Evolutionary conservation across 306 rosid genomes (phyloP), one percentile per base, ranked within the genome.

Genomic region (Malus orientalis): DNA sequence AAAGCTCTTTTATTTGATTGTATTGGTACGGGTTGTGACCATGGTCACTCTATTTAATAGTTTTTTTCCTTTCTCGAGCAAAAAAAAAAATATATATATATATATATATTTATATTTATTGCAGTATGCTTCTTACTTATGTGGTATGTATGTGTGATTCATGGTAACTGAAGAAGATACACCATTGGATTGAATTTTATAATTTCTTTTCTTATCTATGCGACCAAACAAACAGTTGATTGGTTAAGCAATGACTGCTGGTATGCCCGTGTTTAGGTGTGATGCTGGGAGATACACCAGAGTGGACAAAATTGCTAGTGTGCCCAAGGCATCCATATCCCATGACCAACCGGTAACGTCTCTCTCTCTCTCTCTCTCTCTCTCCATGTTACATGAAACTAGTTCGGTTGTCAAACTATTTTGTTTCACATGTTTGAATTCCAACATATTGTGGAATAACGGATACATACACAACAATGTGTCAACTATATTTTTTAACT

Each of bases 311-410:
- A 54, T 79, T 57, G 86, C 19, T 63, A 91, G 85, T 76, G 74
- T 91, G 22, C 93, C 97, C 70, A 89, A 91, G 83, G 93, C 97
- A 72, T 88, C 93, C 11, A 93, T 93, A 75, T 81, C 93, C 42
- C 96, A 91, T 12, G 98, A 91, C 70, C 91, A 91, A 7, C 97
- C 98, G 74, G 98, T 89, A 91, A 74, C 51, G 19, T 69, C 68
- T 58, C 45, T 44, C n/a, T 30, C 7, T 55, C 68, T 58, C 45
- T 44, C n/a, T 30, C 7, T 55, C 25, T 12, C 3, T 25, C 66
- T 12, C 66, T 25, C 32, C 36, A 60, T 25, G 14, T 60, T 60
- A 25, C 36, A 60, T 25, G 36, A 30, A 1, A 29, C 20, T 27
- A 63, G 22, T 63, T 63, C 16, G 4, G 25, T 54, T 5, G 36